These are phyloP conservation scores for Lentithecium fluviatile DNA, from an alignment of 495 filamentous ascomycete species.

Conservation along the genomic window DNA sequence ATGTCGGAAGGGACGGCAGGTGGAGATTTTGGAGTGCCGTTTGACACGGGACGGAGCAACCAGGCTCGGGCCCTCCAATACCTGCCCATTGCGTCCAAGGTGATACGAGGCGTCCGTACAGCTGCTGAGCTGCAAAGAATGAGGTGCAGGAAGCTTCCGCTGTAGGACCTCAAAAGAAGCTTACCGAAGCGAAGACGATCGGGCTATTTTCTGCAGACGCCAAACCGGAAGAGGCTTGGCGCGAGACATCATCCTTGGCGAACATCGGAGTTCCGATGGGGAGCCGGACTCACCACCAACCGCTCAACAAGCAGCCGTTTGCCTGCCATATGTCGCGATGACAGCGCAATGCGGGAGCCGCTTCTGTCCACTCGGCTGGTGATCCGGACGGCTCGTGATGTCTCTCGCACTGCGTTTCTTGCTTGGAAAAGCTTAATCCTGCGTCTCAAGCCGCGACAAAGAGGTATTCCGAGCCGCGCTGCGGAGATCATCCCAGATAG, in stretches of 20 bases:
- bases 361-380: slow-evolving; percentile 1
- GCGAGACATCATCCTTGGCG: not conserved
- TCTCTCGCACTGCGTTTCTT: slow-evolving; percentile 2
- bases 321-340: not conserved
- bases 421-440: slow-evolving; percentile 1
- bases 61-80: too few species aligned
- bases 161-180: slow-evolving; percentile 11
- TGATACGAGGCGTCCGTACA: not conserved
- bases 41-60: too few species aligned
- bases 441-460: not conserved
- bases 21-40: too few species aligned
- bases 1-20: too few species aligned
- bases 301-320: not conserved
- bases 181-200: not conserved
- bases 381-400: slow-evolving; percentile 9
- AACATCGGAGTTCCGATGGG: slow-evolving; percentile 18
- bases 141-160: slow-evolving; percentile 12
- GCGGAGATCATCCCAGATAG: not conserved
- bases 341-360: not conserved
- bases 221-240: slow-evolving; percentile 8
- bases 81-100: too few species aligned
- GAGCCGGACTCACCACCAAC: slow-evolving; percentile 21
- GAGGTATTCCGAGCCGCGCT: not conserved
- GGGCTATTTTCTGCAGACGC: slow-evolving; percentile 19
- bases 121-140: not conserved